Percentiles rank a stretch among this genome's conserved stretches.
These are phyloP conservation scores for Ceratocystis diversiconidia DNA, from an alignment of 2,329 filamentous ascomycete species.

Conservation along the genomic window DNA sequence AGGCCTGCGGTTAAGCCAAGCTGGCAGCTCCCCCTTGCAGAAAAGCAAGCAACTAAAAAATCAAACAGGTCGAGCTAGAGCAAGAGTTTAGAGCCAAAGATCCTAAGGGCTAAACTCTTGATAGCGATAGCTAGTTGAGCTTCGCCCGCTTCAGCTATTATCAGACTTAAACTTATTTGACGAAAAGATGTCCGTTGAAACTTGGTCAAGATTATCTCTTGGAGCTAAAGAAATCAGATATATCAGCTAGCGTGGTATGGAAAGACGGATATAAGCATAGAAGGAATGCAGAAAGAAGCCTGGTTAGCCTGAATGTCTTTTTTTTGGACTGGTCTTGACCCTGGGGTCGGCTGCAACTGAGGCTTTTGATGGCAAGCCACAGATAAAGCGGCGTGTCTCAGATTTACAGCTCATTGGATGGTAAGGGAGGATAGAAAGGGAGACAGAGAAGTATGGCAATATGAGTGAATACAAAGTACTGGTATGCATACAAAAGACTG, in stretches of 20 bases:
- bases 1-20: neutral
- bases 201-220: neutral
- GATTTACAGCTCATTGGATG: neutral
- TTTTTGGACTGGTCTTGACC: no score
- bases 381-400: neutral
- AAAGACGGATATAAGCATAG: neutral
- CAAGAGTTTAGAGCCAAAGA: neutral
- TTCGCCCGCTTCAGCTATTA: no score
- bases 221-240: neutral
- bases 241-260: neutral
- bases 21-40: slow-evolving; percentile 1
- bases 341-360: neutral
- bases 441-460: neutral
- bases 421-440: neutral
- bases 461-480: neutral
- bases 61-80: neutral
- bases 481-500: neutral
- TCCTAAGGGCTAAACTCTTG: neutral
- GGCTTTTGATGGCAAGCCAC: neutral
- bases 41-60: neutral
- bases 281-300: neutral
- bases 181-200: neutral
- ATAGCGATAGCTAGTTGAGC: neutral
- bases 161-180: no score
- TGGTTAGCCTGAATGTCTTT: neutral